Percentiles rank a stretch among this genome's conserved stretches.
These are phyloP conservation scores for Puccinia coronata DNA, from an alignment of 1,284 basidiomycete species.

Conservation along the genomic window DNA sequence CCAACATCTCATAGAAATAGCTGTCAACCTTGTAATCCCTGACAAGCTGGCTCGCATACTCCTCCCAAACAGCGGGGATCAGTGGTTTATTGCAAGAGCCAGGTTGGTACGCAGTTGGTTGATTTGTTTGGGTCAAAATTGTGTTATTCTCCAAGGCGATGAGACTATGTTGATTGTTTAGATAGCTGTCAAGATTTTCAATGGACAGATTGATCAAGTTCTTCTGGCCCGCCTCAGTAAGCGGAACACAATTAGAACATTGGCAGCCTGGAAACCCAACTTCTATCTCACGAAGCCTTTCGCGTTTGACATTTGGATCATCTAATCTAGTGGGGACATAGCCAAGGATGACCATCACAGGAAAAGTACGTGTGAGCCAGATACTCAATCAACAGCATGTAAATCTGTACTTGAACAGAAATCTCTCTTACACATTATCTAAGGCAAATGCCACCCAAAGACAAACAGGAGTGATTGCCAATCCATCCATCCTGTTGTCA, in stretches of 20 bases:
- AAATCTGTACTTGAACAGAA: neutral
- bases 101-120: neutral
- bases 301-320: neutral
- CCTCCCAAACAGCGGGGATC: neutral
- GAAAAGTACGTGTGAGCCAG: no score
- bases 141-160: neutral
- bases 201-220: neutral
- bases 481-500: constrained; percentile 1
- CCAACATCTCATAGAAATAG: no score
- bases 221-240: neutral
- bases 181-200: neutral
- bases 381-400: no score
- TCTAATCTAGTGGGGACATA: neutral
- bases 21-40: neutral
- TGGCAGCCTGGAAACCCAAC: neutral
- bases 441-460: neutral
- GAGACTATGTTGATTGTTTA: neutral
- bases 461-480: constrained; percentile 8
- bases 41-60: neutral
- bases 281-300: neutral
- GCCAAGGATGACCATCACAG: neutral
- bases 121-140: neutral
- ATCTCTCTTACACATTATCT: constrained; percentile 6
- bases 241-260: neutral
- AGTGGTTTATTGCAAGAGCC: neutral